Conservation (phyloP, 2,329 filamentous ascomycete species). For the Trichoderma atroviride region DNA sequence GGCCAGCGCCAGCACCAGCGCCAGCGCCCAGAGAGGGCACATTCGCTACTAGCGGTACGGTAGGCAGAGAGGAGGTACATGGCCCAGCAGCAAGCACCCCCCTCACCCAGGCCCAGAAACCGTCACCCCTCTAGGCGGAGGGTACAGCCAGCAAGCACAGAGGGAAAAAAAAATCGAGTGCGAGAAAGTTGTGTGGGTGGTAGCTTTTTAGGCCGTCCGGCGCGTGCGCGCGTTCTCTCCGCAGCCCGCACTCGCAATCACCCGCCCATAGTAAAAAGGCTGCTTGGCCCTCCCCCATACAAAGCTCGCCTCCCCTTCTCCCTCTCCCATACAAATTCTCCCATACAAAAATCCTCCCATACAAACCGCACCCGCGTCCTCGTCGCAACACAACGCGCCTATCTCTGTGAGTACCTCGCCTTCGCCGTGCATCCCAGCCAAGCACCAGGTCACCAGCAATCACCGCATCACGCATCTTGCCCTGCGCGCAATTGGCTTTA, state of each 20-base stretch:
- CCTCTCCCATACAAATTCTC: constrained; percentile 64
- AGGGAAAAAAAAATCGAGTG: constrained; percentile 15
- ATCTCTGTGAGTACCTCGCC: constrained; percentile 57
- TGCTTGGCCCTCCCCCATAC: constrained; percentile 58
- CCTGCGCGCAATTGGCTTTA: constrained; percentile 19
- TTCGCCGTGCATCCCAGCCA: constrained; percentile 44
- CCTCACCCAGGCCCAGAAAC: constrained; percentile 15
- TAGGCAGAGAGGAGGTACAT: not conserved
- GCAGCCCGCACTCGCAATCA: constrained; percentile 58
- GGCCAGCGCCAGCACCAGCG: constrained; percentile 1
- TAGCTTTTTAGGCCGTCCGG: constrained; percentile 27
- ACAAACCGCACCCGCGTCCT: constrained; percentile 49
- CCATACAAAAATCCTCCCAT: constrained; percentile 56
- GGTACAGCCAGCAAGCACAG: not conserved
- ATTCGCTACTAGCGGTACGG: not conserved
- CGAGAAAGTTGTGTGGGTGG: constrained; percentile 26
- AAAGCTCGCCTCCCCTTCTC: constrained; percentile 55
- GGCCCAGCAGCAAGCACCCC: constrained; percentile 14
- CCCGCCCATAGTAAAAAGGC: constrained; percentile 68
- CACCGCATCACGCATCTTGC: constrained; percentile 22
- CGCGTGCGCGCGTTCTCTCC: constrained; percentile 35
- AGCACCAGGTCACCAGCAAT: constrained; percentile 41
- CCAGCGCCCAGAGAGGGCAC: not conserved
- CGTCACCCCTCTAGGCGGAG: constrained; percentile 21
- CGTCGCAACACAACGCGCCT: constrained; percentile 48